phyloP scores from a whole-genome alignment of 306 rosid genomes.

The Gynostemma pentaphyllum region DNA sequence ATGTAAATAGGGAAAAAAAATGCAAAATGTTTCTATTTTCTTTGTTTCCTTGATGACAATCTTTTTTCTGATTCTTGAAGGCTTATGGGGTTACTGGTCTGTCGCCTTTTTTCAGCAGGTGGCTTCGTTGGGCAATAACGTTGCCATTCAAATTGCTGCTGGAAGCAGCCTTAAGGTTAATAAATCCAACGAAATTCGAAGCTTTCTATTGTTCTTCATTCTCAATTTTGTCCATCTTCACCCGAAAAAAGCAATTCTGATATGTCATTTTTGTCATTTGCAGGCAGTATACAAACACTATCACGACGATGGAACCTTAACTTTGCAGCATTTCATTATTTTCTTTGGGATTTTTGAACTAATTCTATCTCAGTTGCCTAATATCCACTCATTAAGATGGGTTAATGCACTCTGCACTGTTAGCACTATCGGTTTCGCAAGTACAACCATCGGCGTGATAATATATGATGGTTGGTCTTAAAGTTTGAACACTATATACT shows the following conservation, averaged over 20 bases:
- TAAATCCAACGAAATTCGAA: neutral
- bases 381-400: slow-evolving; percentile 71
- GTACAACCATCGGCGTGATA: slow-evolving; percentile 60
- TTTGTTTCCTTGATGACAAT: neutral
- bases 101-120: slow-evolving; percentile 67
- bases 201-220: neutral
- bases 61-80: slow-evolving; percentile 29
- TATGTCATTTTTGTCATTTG: neutral
- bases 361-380: slow-evolving; percentile 62
- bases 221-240: neutral
- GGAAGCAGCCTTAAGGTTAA: slow-evolving; percentile 71
- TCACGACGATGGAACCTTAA: slow-evolving; percentile 38
- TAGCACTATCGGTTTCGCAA: slow-evolving; percentile 67
- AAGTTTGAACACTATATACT: neutral
- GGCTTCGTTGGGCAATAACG: slow-evolving; percentile 71
- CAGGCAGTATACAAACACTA: slow-evolving; percentile 60
- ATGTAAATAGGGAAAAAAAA: neutral
- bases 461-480: slow-evolving; percentile 44
- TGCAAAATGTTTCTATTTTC: neutral
- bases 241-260: neutral
- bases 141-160: slow-evolving; percentile 76
- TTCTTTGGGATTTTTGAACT: slow-evolving; percentile 68
- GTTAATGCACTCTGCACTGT: slow-evolving; percentile 72
- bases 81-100: slow-evolving; percentile 67
- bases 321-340: slow-evolving; percentile 53